These are phyloP conservation scores for Petunia axillaris DNA, from an alignment of 257 asterid genomes.

Conservation along the genomic window DNA sequence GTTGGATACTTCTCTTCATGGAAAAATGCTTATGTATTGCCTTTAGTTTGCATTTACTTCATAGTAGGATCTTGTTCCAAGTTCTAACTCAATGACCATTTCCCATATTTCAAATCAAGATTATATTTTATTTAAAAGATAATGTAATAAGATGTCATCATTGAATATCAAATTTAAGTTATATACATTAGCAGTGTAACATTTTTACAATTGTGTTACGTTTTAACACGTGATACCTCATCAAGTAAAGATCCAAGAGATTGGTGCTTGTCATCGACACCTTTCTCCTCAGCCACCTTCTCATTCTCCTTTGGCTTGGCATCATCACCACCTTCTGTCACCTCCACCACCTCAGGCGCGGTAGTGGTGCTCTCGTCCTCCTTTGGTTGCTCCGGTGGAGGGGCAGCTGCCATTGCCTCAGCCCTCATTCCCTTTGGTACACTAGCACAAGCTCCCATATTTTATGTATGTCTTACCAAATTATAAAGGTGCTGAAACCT, in stretches of 20 bases:
- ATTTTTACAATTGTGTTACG: too few species aligned
- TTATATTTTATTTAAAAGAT: not conserved
- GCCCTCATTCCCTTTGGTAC: constrained; percentile 55
- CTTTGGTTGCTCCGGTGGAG: constrained; percentile 46
- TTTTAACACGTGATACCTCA: not conserved
- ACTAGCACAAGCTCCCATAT: constrained; percentile 69
- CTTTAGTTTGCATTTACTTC: not conserved
- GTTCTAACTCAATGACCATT: not conserved
- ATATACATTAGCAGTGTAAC: too few species aligned
- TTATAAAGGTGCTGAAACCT: constrained; percentile 10
- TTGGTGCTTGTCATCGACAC: constrained; percentile 12
- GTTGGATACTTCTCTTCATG: too few species aligned
- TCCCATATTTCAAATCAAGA: not conserved
- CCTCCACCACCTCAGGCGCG: constrained; percentile 28
- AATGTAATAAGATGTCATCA: not conserved
- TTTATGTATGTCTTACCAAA: not conserved
- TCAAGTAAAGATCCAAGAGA: not conserved
- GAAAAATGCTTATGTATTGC: too few species aligned
- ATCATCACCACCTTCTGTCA: constrained; percentile 29
- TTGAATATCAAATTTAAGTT: not conserved
- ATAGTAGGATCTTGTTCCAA: not conserved
- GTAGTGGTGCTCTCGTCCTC: constrained; percentile 42
- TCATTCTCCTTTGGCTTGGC: constrained; percentile 24
- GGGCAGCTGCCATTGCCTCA: constrained; percentile 33
- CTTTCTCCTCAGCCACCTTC: constrained; percentile 32